Conservation (phyloP, 2,329 filamentous ascomycete genomes). For the Colletotrichum sp. region DNA sequence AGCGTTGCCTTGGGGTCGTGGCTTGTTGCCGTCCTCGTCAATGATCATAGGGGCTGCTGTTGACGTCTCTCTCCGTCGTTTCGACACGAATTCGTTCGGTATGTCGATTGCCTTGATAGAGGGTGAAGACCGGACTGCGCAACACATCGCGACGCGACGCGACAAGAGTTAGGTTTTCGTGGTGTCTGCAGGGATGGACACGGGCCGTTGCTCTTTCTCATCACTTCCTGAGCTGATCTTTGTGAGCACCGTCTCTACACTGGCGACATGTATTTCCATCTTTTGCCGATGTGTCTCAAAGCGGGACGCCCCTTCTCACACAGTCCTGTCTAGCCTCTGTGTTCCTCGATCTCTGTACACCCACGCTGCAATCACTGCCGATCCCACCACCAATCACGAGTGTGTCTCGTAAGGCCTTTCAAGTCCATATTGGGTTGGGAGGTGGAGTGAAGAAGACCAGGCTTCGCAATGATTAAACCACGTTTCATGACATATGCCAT, state of each 20-base stretch:
- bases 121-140: not conserved
- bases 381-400: not conserved
- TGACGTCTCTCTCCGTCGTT: not conserved
- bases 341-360: not conserved
- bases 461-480: not conserved
- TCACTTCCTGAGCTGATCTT: not conserved
- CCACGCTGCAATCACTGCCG: not conserved
- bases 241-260: not conserved
- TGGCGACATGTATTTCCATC: not conserved
- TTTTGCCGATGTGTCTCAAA: not conserved
- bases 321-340: not conserved
- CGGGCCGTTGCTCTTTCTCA: not conserved
- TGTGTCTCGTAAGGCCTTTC: not conserved
- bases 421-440: not conserved
- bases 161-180: not conserved
- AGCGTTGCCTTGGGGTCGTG: not conserved
- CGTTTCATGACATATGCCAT: not conserved
- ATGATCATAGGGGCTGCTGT: not conserved
- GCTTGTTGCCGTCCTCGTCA: not conserved
- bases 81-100: not conserved
- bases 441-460: not conserved
- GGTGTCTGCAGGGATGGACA: not conserved
- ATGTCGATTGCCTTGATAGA: not conserved
- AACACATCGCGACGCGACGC: not conserved
- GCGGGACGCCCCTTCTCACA: conserved; percentile 3